These are phyloP conservation scores for Skeletonema menzelii DNA, from an alignment of 108 stramenopile genomes.

Conservation along the genomic window DNA sequence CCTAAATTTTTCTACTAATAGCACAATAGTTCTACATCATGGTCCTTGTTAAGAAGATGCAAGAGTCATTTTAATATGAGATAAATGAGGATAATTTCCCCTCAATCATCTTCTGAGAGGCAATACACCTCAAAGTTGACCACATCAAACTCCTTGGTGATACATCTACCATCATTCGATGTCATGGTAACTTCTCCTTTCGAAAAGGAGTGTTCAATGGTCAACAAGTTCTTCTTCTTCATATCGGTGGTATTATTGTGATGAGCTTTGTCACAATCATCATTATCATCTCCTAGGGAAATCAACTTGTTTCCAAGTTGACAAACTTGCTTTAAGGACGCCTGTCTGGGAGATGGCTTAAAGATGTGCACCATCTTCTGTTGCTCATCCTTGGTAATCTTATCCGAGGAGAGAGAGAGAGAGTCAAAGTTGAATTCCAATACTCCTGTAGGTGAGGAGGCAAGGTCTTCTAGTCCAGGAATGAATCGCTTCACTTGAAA, in stretches of 20 bases:
- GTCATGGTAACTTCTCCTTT: not conserved
- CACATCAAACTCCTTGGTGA: constrained; percentile 14
- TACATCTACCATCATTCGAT: not conserved
- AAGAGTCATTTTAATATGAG: too few species aligned
- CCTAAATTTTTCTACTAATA: not conserved
- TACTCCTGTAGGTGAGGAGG: constrained; percentile 11
- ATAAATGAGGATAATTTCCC: too few species aligned
- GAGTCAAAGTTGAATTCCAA: constrained; percentile 13
- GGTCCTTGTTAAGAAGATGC: too few species aligned
- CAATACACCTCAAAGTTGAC: constrained; percentile 26
- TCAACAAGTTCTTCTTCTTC: not conserved
- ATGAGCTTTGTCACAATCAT: not conserved
- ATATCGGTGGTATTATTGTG: not conserved
- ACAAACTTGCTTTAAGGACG: constrained; percentile 23
- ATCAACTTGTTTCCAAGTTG: constrained; percentile 24
- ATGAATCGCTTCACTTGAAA: constrained; percentile 8
- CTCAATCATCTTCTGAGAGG: not conserved
- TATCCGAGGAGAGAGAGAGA: not conserved
- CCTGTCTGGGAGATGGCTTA: constrained; percentile 5
- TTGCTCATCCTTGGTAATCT: not conserved
- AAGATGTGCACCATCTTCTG: constrained; percentile 3
- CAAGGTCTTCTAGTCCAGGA: constrained; percentile 22
- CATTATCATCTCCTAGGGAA: constrained; percentile 2
- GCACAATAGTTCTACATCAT: not conserved
- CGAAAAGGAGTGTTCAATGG: constrained; percentile 25